phyloP scores from a whole-genome alignment of 2,329 filamentous ascomycete species.

The Penicillium sp. region DNA sequence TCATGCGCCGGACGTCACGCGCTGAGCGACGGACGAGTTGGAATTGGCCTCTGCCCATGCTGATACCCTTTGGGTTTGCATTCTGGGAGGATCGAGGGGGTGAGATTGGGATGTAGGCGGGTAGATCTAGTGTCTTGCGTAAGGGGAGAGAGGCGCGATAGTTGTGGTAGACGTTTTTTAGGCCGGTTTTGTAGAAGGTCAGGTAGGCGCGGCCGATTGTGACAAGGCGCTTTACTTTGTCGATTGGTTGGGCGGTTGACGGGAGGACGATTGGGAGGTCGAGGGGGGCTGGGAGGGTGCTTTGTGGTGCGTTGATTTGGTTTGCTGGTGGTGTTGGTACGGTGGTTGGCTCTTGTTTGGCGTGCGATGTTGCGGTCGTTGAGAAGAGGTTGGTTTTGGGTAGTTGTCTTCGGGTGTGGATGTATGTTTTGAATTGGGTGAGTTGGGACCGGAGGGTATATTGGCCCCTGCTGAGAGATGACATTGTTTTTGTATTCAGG shows the following conservation, averaged over 20 bases:
- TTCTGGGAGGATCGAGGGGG: constrained; percentile 17
- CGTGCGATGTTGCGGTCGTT: constrained; percentile 14
- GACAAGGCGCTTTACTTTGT: constrained; percentile 31
- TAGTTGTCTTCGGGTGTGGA: not conserved
- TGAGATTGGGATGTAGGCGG: constrained; percentile 33
- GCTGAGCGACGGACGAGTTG: constrained; percentile 64
- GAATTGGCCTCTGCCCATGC: constrained; percentile 61
- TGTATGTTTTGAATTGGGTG: not conserved
- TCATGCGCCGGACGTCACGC: constrained; percentile 71
- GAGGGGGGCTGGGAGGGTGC: constrained; percentile 69
- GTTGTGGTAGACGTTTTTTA: constrained; percentile 70
- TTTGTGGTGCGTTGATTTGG: constrained; percentile 64
- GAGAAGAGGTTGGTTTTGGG: constrained; percentile 9
- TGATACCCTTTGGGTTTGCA: constrained; percentile 8
- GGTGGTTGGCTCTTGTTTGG: constrained; percentile 5
- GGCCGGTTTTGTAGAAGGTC: constrained; percentile 80
- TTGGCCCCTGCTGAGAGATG: constrained; percentile 6
- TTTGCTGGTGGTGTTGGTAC: constrained; percentile 13
- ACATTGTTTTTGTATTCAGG: constrained; percentile 8
- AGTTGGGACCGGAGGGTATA: constrained; percentile 5
- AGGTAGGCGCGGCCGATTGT: constrained; percentile 69
- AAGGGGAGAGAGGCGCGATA: constrained; percentile 38
- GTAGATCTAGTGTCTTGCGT: constrained; percentile 29
- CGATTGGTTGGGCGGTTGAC: constrained; percentile 41
- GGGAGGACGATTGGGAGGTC: constrained; percentile 54